Percentiles rank a stretch among this genome's conserved stretches.
phyloP scores from a whole-genome alignment of 169 alveolate genomes.

The Plasmodium yoelii region DNA sequence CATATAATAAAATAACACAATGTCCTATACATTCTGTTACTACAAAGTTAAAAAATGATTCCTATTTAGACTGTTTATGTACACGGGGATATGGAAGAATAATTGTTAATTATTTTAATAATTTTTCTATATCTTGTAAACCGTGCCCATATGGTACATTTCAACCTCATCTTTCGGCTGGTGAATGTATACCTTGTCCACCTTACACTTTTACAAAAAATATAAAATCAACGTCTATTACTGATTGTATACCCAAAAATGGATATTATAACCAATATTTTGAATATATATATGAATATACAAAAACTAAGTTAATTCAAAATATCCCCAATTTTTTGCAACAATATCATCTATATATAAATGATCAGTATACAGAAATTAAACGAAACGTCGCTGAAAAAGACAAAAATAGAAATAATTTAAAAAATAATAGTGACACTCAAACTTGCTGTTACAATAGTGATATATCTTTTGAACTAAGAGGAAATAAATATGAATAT shows the following conservation, averaged over 20 bases:
- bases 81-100: slow-evolving; percentile 80
- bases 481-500: no score
- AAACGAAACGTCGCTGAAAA: neutral
- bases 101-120: slow-evolving; percentile 71
- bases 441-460: neutral
- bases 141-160: slow-evolving; percentile 82
- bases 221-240: slow-evolving; percentile 76
- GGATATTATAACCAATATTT: slow-evolving; percentile 77
- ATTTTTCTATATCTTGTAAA: slow-evolving; percentile 73
- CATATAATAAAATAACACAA: slow-evolving; percentile 3
- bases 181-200: slow-evolving; percentile 86
- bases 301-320: neutral
- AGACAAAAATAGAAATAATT: neutral
- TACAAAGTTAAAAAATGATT: slow-evolving; percentile 35
- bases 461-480: no score
- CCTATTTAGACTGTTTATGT: slow-evolving; percentile 81
- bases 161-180: slow-evolving; percentile 78
- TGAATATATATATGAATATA: slow-evolving; percentile 27
- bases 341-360: slow-evolving; percentile 25
- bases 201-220: slow-evolving; percentile 75
- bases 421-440: neutral
- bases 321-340: slow-evolving; percentile 53
- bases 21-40: slow-evolving; percentile 59
- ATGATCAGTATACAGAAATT: slow-evolving; percentile 9
- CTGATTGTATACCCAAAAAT: slow-evolving; percentile 80